phyloP scores from a whole-genome alignment of 2,329 filamentous ascomycete species.

The Apiospora hydei region DNA sequence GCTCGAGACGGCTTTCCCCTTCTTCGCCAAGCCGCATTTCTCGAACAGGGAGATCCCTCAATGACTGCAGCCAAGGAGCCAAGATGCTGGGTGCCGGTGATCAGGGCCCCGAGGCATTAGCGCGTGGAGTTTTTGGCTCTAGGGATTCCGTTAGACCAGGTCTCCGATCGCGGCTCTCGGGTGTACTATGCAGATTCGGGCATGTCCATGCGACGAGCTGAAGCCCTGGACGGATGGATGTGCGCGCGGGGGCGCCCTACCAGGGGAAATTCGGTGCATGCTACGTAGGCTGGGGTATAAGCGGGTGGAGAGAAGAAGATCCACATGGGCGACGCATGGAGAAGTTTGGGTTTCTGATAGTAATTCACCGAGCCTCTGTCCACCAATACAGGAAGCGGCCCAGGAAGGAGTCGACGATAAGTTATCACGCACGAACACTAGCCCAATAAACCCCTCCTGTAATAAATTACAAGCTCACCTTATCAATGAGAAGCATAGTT shows the following conservation, averaged over 20 bases:
- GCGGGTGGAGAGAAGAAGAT: conserved; percentile 2
- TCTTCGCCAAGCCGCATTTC: conserved; percentile 11
- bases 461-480: not conserved
- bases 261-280: conserved; percentile 9
- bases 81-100: not conserved
- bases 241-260: not conserved
- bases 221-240: not conserved
- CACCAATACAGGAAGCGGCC: not conserved
- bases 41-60: conserved; percentile 19
- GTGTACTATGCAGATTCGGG: conserved; percentile 18
- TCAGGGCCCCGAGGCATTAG: not conserved
- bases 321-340: conserved; percentile 1
- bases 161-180: conserved; percentile 11
- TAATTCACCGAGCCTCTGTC: conserved; percentile 19
- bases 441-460: not conserved
- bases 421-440: not conserved
- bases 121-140: not conserved
- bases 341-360: conserved; percentile 7
- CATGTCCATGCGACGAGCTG: conserved; percentile 20
- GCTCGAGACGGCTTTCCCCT: conserved; percentile 8
- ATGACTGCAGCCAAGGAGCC: not conserved
- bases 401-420: not conserved
- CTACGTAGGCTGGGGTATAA: conserved; percentile 1
- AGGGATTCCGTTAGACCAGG: not conserved
- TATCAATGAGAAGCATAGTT: not conserved